Evolutionary conservation across 306 rosid genomes (phyloP).

Genomic region (Dryas alaskensis): DNA sequence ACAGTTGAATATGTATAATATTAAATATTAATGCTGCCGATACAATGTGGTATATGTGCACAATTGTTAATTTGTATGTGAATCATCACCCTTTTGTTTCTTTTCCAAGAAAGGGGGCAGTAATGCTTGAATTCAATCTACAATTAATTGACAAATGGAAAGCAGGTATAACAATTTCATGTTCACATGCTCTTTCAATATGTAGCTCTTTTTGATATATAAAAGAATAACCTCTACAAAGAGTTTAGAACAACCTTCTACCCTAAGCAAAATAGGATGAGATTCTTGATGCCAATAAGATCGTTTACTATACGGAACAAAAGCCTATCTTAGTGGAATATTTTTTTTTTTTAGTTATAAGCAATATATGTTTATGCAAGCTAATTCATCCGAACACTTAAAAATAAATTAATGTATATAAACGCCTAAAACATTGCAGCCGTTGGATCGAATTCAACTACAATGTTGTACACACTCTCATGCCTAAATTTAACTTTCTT

Average conservation of each 20-base stretch:
- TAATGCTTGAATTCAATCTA: background rate
- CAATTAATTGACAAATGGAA: background rate
- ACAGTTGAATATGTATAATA: background rate
- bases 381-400: too few species aligned
- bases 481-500: too few species aligned
- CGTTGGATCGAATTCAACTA: too few species aligned
- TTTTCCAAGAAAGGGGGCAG: background rate
- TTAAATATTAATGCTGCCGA: background rate
- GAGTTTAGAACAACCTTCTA: background rate
- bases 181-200: background rate
- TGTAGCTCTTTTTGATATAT: too few species aligned
- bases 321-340: background rate
- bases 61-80: background rate
- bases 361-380: background rate
- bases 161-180: background rate
- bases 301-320: background rate
- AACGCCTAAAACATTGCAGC: too few species aligned
- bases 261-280: slow-evolving; percentile 4
- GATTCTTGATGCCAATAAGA: slow-evolving; percentile 1
- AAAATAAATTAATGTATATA: too few species aligned
- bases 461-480: too few species aligned
- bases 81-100: slow-evolving; percentile 2
- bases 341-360: background rate
- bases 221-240: too few species aligned
- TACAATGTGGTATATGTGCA: background rate